These are phyloP conservation scores for Trametes gibbosa DNA, from an alignment of 768 basidiomycete genomes.

Conservation along the genomic window DNA sequence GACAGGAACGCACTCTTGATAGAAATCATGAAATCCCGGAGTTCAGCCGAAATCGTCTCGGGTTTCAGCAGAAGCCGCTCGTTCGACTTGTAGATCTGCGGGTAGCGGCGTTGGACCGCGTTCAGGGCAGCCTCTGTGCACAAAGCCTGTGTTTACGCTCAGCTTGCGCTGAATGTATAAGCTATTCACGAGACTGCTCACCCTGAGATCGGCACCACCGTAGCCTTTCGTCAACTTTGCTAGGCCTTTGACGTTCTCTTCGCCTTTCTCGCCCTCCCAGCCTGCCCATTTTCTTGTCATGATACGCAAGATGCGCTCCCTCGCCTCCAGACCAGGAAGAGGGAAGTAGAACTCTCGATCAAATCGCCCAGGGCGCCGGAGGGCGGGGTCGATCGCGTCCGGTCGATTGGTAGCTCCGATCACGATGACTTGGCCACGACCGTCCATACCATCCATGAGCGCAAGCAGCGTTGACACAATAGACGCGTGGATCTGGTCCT, in stretches of 20 bases:
- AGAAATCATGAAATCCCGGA: constrained; percentile 96
- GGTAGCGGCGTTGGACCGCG: constrained; percentile 93
- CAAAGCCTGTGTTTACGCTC: constrained; percentile 56
- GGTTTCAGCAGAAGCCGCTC: constrained; percentile 85
- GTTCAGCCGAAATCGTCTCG: constrained; percentile 76
- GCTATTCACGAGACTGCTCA: constrained; percentile 37
- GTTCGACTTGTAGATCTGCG: constrained; percentile 92
- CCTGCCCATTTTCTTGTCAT: constrained; percentile 91
- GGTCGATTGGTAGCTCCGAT: constrained; percentile 98
- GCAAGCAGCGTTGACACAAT: constrained; percentile 95
- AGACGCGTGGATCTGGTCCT: constrained; percentile 98
- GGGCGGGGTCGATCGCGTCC: constrained; percentile 95
- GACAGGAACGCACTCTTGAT: constrained; percentile 76
- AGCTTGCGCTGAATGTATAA: constrained; percentile 3
- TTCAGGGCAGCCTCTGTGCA: constrained; percentile 97
- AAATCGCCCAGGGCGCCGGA: constrained; percentile 91
- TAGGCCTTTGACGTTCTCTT: constrained; percentile 57
- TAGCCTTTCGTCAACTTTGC: constrained; percentile 95
- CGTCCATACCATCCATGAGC: constrained; percentile 99
- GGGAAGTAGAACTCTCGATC: constrained; percentile 99
- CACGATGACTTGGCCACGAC: constrained; percentile 93
- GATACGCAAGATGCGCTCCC: constrained; percentile 86
- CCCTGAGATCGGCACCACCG: constrained; percentile 94
- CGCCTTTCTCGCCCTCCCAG: constrained; percentile 56
- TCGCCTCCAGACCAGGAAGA: constrained; percentile 76